Conservation (phyloP, 2,329 filamentous ascomycete genomes). For the Xylariaceae sp. region DNA sequence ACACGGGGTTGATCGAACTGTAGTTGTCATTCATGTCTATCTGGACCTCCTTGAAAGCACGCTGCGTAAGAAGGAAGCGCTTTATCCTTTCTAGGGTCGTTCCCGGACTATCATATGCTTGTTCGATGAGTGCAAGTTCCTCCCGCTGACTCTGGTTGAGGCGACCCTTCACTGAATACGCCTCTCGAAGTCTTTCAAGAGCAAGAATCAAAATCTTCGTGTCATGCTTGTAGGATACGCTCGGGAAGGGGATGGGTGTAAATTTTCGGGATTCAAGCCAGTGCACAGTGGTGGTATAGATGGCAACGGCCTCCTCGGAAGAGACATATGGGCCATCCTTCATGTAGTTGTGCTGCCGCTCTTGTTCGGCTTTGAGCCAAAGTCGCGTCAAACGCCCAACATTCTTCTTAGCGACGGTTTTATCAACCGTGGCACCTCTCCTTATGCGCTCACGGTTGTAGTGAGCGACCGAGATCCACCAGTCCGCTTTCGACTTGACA, state of each 20-base stretch:
- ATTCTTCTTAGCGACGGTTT: slow-evolving; percentile 99
- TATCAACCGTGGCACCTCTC: slow-evolving; percentile 93
- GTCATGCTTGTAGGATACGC: slow-evolving; percentile 98
- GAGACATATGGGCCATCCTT: slow-evolving; percentile 98
- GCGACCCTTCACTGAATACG: slow-evolving; percentile 95
- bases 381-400: slow-evolving; percentile 87
- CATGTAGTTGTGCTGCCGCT: slow-evolving; percentile 98
- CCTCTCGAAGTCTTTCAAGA: slow-evolving; percentile 84
- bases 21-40: slow-evolving; percentile 99
- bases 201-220: slow-evolving; percentile 97
- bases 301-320: slow-evolving; percentile 95
- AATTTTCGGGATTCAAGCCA: slow-evolving; percentile 99
- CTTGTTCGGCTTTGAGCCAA: slow-evolving; percentile 97
- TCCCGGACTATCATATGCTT: slow-evolving; percentile 95
- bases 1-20: slow-evolving; percentile 97
- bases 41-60: slow-evolving; percentile 98
- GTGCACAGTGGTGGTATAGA: slow-evolving; percentile 97
- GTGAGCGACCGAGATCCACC: slow-evolving; percentile 99
- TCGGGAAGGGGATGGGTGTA: slow-evolving; percentile 96
- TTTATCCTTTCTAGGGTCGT: slow-evolving; percentile 96
- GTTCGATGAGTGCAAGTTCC: slow-evolving; percentile 92
- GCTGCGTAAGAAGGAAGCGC: slow-evolving; percentile 90
- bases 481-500: slow-evolving; percentile 98
- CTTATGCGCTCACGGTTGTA: slow-evolving; percentile 98
- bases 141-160: slow-evolving; percentile 97